These are phyloP conservation scores for Breynia disticha DNA, from an alignment of 441 rosid genomes.

Conservation along the genomic window DNA sequence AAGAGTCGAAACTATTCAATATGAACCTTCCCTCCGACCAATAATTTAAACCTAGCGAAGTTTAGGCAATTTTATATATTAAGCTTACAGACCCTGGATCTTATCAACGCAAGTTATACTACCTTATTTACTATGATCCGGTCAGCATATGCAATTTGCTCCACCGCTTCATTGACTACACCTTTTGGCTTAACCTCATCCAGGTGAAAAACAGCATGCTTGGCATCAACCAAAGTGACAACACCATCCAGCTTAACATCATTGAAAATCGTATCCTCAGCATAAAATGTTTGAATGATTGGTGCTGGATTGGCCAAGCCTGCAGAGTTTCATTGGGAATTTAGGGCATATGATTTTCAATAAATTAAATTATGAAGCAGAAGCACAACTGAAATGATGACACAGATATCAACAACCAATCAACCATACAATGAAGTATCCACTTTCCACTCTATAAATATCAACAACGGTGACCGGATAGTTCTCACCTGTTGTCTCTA, in stretches of 20 bases:
- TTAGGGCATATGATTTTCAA: background rate
- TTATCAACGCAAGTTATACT: background rate
- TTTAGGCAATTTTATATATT: background rate
- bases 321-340: constrained; percentile 13
- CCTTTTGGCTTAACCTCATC: constrained; percentile 86
- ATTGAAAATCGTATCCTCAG: constrained; percentile 69
- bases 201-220: constrained; percentile 72
- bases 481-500: constrained; percentile 82
- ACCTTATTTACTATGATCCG: constrained; percentile 86
- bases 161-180: constrained; percentile 89
- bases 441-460: too few relatives aligned
- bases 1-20: too few relatives aligned
- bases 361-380: too few relatives aligned
- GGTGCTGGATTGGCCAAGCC: constrained; percentile 98
- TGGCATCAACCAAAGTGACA: constrained; percentile 92
- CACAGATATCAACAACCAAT: too few relatives aligned
- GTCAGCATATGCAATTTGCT: constrained; percentile 96
- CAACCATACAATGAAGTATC: too few relatives aligned
- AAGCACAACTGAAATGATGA: too few relatives aligned
- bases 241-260: constrained; percentile 97
- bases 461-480: background rate
- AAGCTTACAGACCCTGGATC: background rate
- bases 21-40: too few relatives aligned
- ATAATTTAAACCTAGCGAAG: background rate
- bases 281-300: constrained; percentile 90